A percentile compares a stretch with the other conserved stretches of the same genome.
Evolutionary conservation across 2,329 filamentous ascomycete species (phyloP).

Genomic region (Xylaria arbuscula): DNA sequence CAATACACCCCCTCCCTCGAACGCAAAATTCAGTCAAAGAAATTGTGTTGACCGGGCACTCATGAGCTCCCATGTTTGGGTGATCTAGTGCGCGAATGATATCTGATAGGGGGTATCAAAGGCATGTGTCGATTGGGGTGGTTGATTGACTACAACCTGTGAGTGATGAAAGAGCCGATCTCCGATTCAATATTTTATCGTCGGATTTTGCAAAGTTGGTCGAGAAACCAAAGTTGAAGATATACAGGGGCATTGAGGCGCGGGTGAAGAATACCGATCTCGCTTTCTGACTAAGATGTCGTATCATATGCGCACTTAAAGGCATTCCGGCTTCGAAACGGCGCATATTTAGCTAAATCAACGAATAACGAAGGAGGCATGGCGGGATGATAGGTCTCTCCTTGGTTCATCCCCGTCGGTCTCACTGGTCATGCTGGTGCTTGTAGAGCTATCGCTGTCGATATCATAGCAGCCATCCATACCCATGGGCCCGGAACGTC

Average conservation of each 20-base stretch:
- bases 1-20: background rate
- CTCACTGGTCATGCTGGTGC: background rate
- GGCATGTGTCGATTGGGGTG: background rate
- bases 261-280: background rate
- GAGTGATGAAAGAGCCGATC: background rate
- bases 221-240: background rate
- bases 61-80: background rate
- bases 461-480: slow-evolving; percentile 27
- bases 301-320: background rate
- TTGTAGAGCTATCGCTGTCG: slow-evolving; percentile 6
- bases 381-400: background rate
- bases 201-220: background rate
- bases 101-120: background rate
- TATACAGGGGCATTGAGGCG: background rate
- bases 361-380: background rate
- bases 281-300: background rate
- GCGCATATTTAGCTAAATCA: background rate
- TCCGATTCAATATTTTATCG: too few species aligned
- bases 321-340: background rate
- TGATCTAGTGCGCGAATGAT: background rate
- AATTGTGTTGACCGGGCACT: background rate
- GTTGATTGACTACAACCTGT: background rate
- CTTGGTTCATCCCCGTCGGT: background rate
- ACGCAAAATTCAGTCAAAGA: background rate
- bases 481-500: background rate